Evolutionary conservation across 164 flowering plant genomes (phyloP), one percentile per base, ranked within the genome.

Genomic region (Liriodendron chinense): DNA sequence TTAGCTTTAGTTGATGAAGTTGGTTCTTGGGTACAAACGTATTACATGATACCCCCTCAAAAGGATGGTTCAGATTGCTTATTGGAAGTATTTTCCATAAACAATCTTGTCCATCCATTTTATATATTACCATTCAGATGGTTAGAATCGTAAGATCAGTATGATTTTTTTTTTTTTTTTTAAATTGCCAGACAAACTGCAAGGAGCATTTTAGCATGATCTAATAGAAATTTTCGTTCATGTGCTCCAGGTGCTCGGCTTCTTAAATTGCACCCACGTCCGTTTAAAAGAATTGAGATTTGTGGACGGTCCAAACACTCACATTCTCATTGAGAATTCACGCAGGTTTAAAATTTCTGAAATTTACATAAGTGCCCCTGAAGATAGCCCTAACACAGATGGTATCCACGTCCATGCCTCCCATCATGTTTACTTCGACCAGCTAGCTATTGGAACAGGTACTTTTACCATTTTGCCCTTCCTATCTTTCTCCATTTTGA

Each of bases 261-360:
- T 66, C 18, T 16, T 66, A 28, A 3, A 12, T 2, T 28, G 47
- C 47, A 24, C 25, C 47, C 25, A 26, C 3, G 69, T 66, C 18
- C 25, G 25, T 25, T 12, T 66, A 12, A 66, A 26, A 8, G 20
- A 14, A 23, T 12, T 66, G 47, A 66, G 13, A 66, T 8, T 66
- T 2, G 20, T 13, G 1, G 16, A 21, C 43, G 47, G 69, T 1
- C 20, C 47, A 5, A 14, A 26, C 18, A 26, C 18, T 10, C 47
- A 28, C 47, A 66, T 66, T 47, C 7, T 4, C 16, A 16, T 66
- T 16, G 18, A 23, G 2, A 28, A 26, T 13, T 66, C 43, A 23
- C 10, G 7, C 26, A 22, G 68, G 23, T 86, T 91, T 25, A 47
- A 78, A n/a, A 62, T 89, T 24, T 78, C 86, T 14, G 48, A 67